Evolutionary conservation across 2,329 filamentous ascomycete genomes (phyloP).

Genomic region (Alternaria arbusti): DNA sequence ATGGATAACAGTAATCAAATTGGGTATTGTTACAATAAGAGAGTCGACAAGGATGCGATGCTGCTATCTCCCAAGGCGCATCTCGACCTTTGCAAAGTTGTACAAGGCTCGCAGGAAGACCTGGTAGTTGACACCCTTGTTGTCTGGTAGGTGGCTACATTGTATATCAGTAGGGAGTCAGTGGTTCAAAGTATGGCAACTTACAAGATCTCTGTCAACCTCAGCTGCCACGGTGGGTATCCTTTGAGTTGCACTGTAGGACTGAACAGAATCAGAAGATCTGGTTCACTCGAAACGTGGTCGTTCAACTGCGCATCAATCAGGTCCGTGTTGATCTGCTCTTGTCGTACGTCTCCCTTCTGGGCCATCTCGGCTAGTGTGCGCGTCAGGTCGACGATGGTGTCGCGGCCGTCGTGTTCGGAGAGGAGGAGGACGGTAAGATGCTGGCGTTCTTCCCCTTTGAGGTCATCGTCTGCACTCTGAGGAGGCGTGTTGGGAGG

Average conservation of each 20-base stretch:
- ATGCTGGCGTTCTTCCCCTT: constrained; percentile 43
- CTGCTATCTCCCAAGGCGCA: constrained; percentile 73
- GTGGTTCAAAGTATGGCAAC: constrained; percentile 36
- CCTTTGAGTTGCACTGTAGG: constrained; percentile 83
- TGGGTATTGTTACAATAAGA: constrained; percentile 23
- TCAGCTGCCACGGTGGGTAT: constrained; percentile 95
- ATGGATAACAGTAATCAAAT: constrained; percentile 1
- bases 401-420: constrained; percentile 86
- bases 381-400: constrained; percentile 92
- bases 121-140: constrained; percentile 88
- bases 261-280: constrained; percentile 86
- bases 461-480: constrained; percentile 40
- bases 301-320: constrained; percentile 86
- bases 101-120: constrained; percentile 86
- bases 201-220: constrained; percentile 90
- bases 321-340: constrained; percentile 83
- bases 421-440: constrained; percentile 80
- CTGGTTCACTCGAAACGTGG: constrained; percentile 84
- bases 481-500: constrained; percentile 52
- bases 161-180: constrained; percentile 11
- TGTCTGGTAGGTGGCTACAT: constrained; percentile 65
- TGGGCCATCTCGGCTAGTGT: constrained; percentile 96
- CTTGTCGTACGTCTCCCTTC: constrained; percentile 77
- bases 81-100: constrained; percentile 85
- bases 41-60: background rate